Conservation (phyloP, 2,329 filamentous ascomycete species). For the Alternaria infectoria region DNA sequence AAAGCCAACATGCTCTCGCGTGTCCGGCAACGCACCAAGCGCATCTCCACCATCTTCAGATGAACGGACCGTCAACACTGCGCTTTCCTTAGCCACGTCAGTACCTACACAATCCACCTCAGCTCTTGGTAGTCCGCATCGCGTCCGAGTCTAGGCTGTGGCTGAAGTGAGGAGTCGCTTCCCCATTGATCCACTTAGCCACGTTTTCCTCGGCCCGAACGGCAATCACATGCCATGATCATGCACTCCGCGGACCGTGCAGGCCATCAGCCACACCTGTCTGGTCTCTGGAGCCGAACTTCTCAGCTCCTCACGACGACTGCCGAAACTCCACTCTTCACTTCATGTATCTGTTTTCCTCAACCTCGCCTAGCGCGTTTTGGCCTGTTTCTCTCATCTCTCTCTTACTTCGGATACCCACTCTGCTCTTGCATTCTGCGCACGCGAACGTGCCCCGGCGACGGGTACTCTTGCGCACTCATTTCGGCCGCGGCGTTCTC, state of each 20-base stretch:
- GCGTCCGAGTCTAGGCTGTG: constrained; percentile 29
- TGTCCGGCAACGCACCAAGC: constrained; percentile 45
- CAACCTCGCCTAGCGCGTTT: constrained; percentile 8
- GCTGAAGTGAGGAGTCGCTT: constrained; percentile 10
- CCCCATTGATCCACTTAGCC: constrained; percentile 16
- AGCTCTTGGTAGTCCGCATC: constrained; percentile 16
- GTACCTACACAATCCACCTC: constrained; percentile 23
- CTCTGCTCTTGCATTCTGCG: constrained; percentile 19
- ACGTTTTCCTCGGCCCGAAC: constrained; percentile 19
- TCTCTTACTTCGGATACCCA: constrained; percentile 32
- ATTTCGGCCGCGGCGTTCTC: constrained; percentile 25
- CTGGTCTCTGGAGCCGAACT: background rate
- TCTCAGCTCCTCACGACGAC: background rate
- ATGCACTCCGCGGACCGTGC: constrained; percentile 1
- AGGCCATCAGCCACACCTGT: constrained; percentile 5
- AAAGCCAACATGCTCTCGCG: constrained; percentile 43
- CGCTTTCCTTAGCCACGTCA: constrained; percentile 16
- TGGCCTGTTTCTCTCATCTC: constrained; percentile 13
- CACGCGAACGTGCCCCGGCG: constrained; percentile 7
- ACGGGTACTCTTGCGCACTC: constrained; percentile 16
- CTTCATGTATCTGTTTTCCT: constrained; percentile 29
- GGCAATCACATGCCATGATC: constrained; percentile 10
- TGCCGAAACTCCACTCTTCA: constrained; percentile 21
- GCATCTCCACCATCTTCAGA: constrained; percentile 47
- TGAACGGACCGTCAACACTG: constrained; percentile 18